Percentiles rank a stretch among this genome's conserved stretches.
Conservation (phyloP, 257 asterid genomes). For the Jasminum sambac region DNA sequence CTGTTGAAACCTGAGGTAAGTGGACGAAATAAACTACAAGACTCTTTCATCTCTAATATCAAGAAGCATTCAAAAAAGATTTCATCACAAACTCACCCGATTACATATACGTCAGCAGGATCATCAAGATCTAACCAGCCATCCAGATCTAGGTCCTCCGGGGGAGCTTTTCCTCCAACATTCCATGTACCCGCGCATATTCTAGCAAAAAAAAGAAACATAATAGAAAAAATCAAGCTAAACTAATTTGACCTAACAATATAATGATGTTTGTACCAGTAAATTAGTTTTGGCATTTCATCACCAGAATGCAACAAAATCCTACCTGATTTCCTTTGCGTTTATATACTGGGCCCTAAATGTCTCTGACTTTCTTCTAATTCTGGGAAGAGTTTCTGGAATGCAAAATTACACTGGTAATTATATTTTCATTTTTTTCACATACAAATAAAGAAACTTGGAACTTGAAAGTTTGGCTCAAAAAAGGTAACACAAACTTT, state of each 20-base stretch:
- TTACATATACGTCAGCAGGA: constrained; percentile 89
- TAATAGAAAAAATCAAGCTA: constrained; percentile 12
- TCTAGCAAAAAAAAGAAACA: constrained; percentile 29
- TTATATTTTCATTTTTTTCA: constrained; percentile 6
- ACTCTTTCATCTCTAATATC: not conserved
- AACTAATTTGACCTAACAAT: constrained; percentile 1
- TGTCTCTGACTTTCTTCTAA: constrained; percentile 89
- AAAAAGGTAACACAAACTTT: not conserved
- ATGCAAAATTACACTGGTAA: constrained; percentile 19
- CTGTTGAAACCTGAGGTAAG: not conserved
- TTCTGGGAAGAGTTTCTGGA: constrained; percentile 61
- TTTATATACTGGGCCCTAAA: constrained; percentile 83
- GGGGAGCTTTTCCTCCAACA: constrained; percentile 72
- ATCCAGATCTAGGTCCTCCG: constrained; percentile 74
- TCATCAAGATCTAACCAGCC: constrained; percentile 69
- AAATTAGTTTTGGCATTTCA: not conserved
- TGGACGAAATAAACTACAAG: not conserved
- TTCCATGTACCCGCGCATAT: constrained; percentile 78
- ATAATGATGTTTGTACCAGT: constrained; percentile 13
- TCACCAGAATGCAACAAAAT: constrained; percentile 24
- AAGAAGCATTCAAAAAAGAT: constrained; percentile 4
- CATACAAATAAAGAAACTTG: constrained; percentile 12
- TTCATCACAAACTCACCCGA: constrained; percentile 59
- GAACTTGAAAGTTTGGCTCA: not conserved
- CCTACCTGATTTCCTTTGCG: constrained; percentile 78